These are phyloP conservation scores for Pachysolen tannophilus DNA, from an alignment of 805 yeast genomes.

Conservation along the genomic window DNA sequence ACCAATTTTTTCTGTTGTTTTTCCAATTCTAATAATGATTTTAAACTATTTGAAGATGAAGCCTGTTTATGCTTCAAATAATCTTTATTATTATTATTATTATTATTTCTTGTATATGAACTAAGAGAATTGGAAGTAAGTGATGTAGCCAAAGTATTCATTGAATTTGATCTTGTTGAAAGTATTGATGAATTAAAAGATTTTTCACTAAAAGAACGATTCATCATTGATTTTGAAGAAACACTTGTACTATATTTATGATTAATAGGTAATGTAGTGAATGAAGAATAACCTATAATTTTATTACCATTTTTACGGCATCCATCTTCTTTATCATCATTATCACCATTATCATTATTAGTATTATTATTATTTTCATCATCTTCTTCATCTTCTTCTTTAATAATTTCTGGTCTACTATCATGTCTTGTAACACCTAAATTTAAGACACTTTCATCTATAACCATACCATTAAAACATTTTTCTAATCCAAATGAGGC, in stretches of 20 bases:
- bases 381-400: neutral
- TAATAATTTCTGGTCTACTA: neutral
- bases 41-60: conserved; percentile 7
- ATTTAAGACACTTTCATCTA: conserved; percentile 11
- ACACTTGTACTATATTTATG: neutral
- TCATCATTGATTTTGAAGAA: neutral
- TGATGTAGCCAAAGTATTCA: conserved; percentile 17
- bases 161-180: conserved; percentile 22
- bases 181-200: conserved; percentile 8
- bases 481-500: conserved; percentile 22
- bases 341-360: too few species aligned
- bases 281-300: conserved; percentile 6
- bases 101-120: too few species aligned
- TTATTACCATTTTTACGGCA: conserved; percentile 1
- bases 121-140: conserved; percentile 11
- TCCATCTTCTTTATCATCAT: conserved; percentile 3
- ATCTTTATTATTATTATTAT: too few species aligned
- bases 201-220: conserved; percentile 7
- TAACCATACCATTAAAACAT: conserved; percentile 17
- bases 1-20: conserved; percentile 8
- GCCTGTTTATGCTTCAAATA: conserved; percentile 6
- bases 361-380: too few species aligned
- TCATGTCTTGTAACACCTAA: conserved; percentile 10
- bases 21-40: conserved; percentile 10
- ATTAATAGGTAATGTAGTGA: conserved; percentile 6